Percentiles rank a stretch among this genome's conserved stretches.
These are phyloP conservation scores for Cyberlindnera japonica DNA, from an alignment of 805 yeast genomes.

Conservation along the genomic window DNA sequence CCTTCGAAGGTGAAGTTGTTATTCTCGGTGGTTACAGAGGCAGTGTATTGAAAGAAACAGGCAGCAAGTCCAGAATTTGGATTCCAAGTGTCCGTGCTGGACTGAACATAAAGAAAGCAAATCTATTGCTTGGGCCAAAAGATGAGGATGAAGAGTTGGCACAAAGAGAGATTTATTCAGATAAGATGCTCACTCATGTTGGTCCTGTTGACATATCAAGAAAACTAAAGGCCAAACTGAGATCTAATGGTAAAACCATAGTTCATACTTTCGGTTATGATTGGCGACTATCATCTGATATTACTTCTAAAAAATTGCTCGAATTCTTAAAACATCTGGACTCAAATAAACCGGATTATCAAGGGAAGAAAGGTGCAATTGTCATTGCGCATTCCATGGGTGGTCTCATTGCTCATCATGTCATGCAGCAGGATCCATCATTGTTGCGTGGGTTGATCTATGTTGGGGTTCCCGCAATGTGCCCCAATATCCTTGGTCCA, in stretches of 20 bases:
- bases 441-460: conserved; percentile 73
- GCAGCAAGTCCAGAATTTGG: conserved; percentile 72
- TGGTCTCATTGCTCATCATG: conserved; percentile 80
- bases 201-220: conserved; percentile 85
- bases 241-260: conserved; percentile 50
- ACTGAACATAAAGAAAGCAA: conserved; percentile 63
- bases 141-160: conserved; percentile 65
- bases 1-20: conserved; percentile 73
- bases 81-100: conserved; percentile 79
- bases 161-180: conserved; percentile 54
- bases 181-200: conserved; percentile 72
- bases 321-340: conserved; percentile 43
- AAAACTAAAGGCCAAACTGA: conserved; percentile 52
- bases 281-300: conserved; percentile 76
- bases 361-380: conserved; percentile 56
- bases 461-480: conserved; percentile 80
- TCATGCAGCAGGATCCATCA: conserved; percentile 62
- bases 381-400: conserved; percentile 95
- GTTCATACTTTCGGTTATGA: conserved; percentile 86
- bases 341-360: conserved; percentile 37
- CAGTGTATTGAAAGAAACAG: conserved; percentile 61
- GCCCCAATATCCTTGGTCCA: conserved; percentile 86
- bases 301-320: conserved; percentile 48
- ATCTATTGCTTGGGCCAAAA: conserved; percentile 68
- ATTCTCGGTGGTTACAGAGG: conserved; percentile 90